These are phyloP conservation scores for Pseudogymnoascus sp. DNA, from an alignment of 2,329 filamentous ascomycete genomes.

Conservation along the genomic window DNA sequence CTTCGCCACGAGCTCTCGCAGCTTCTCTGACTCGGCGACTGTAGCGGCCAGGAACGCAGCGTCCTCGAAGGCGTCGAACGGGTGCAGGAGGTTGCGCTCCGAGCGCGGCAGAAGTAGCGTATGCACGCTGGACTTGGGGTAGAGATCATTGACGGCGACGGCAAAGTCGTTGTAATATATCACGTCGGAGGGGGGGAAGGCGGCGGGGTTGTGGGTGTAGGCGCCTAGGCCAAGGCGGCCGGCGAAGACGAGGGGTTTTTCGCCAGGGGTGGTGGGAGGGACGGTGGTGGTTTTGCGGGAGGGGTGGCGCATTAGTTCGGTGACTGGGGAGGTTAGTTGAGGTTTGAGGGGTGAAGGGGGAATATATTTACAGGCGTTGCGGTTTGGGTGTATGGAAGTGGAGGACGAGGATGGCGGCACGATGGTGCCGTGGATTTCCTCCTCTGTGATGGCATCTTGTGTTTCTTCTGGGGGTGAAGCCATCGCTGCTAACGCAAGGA, in stretches of 20 bases:
- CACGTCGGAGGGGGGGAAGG: constrained; percentile 50
- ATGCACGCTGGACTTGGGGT: constrained; percentile 79
- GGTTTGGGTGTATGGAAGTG: constrained; percentile 14
- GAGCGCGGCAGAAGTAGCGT: constrained; percentile 79
- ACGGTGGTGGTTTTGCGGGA: constrained; percentile 15
- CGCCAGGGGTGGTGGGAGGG: constrained; percentile 10
- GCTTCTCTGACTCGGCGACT: constrained; percentile 48
- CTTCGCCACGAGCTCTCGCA: constrained; percentile 58
- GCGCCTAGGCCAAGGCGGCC: constrained; percentile 54
- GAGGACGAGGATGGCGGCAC: constrained; percentile 21
- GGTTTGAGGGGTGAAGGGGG: background rate
- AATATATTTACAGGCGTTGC: constrained; percentile 37
- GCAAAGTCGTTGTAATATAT: constrained; percentile 61
- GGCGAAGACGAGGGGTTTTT: constrained; percentile 31
- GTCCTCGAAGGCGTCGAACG: constrained; percentile 70
- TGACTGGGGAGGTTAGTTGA: constrained; percentile 30
- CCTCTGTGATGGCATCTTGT: constrained; percentile 35
- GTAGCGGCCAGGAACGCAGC: constrained; percentile 58
- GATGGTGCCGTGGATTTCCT: constrained; percentile 34
- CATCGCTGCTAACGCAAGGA: background rate
- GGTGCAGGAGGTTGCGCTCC: constrained; percentile 55
- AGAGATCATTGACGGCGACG: constrained; percentile 74
- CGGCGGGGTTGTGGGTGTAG: constrained; percentile 57
- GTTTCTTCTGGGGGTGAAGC: constrained; percentile 7
- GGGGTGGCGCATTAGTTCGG: constrained; percentile 41